These are phyloP conservation scores for Cryptosporidium ubiquitum DNA, from an alignment of 169 alveolate genomes.

Conservation along the genomic window DNA sequence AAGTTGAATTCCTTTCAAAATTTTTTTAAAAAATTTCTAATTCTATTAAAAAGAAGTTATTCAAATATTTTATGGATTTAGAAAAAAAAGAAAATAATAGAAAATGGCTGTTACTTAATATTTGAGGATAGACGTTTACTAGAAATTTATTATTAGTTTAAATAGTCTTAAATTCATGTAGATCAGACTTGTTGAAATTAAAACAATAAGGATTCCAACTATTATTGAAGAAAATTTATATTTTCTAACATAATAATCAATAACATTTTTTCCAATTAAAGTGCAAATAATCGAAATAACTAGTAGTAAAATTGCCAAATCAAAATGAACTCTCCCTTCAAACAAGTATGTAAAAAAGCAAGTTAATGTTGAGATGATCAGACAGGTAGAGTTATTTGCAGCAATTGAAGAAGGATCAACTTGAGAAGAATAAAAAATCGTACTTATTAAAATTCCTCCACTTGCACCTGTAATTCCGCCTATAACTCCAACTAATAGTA, in stretches of 20 bases:
- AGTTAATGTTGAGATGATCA: conserved; percentile 24
- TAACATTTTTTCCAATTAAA: conserved; percentile 46
- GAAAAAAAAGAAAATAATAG: too few relatives aligned
- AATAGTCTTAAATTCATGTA: conserved; percentile 20
- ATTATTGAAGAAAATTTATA: conserved; percentile 34
- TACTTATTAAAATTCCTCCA: conserved; percentile 50
- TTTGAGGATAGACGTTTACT: not conserved
- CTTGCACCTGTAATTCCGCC: conserved; percentile 74
- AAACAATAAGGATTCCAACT: conserved; percentile 13
- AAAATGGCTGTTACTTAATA: too few relatives aligned
- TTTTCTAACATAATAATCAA: conserved; percentile 51
- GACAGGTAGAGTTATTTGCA: conserved; percentile 70
- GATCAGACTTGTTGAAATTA: conserved; percentile 21
- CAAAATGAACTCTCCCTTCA: conserved; percentile 38
- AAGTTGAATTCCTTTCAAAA: not conserved
- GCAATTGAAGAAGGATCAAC: conserved; percentile 58
- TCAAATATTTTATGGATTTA: too few relatives aligned
- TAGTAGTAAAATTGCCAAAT: conserved; percentile 29
- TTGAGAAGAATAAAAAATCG: conserved; percentile 58
- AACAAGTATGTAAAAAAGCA: conserved; percentile 33
- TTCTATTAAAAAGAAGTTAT: too few relatives aligned
- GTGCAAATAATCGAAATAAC: conserved; percentile 44
- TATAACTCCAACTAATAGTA: conserved; percentile 29
- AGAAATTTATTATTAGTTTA: not conserved
- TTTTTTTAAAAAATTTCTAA: not conserved